A percentile compares a stretch with the other conserved stretches of the same genome.
Conservation (phyloP, 2,329 filamentous ascomycete genomes). For the Epichloe sibirici region DNA sequence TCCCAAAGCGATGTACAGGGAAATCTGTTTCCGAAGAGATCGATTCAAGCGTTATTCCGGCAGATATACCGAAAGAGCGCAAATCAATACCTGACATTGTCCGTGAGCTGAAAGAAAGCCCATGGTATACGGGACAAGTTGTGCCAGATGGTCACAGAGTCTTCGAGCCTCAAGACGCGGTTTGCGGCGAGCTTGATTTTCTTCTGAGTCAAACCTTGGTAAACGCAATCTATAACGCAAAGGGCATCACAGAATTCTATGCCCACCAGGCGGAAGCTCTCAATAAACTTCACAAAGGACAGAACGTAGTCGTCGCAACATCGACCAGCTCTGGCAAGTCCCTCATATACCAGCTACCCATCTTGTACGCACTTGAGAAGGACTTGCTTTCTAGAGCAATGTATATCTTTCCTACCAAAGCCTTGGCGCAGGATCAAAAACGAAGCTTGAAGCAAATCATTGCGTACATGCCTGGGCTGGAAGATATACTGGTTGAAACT, state of each 20-base stretch:
- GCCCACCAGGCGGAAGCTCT: slow-evolving; percentile 90
- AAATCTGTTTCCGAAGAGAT: slow-evolving; percentile 18
- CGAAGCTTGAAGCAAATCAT: slow-evolving; percentile 79
- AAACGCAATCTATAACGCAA: slow-evolving; percentile 91
- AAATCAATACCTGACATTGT: slow-evolving; percentile 77
- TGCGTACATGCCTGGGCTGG: slow-evolving; percentile 64
- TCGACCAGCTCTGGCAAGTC: slow-evolving; percentile 96
- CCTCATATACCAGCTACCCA: slow-evolving; percentile 92
- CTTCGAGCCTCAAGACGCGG: slow-evolving; percentile 71
- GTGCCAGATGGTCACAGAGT: slow-evolving; percentile 87
- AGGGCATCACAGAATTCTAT: slow-evolving; percentile 75
- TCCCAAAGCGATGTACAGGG: slow-evolving; percentile 47
- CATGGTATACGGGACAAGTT: slow-evolving; percentile 88
- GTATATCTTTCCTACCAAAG: slow-evolving; percentile 98
- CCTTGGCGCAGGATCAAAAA: slow-evolving; percentile 85
- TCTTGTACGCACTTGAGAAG: slow-evolving; percentile 73
- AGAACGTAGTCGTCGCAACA: slow-evolving; percentile 84
- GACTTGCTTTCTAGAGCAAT: slow-evolving; percentile 71
- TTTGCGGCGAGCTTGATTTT: slow-evolving; percentile 77
- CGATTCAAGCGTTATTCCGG: slow-evolving; percentile 40
- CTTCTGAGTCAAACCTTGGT: slow-evolving; percentile 80
- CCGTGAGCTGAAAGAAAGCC: slow-evolving; percentile 63
- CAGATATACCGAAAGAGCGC: slow-evolving; percentile 66
- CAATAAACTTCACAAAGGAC: slow-evolving; percentile 70
- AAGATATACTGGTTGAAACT: slow-evolving; percentile 72